phyloP scores from a whole-genome alignment of 106 monocot species.

The Alisma plantagoaquatica region DNA sequence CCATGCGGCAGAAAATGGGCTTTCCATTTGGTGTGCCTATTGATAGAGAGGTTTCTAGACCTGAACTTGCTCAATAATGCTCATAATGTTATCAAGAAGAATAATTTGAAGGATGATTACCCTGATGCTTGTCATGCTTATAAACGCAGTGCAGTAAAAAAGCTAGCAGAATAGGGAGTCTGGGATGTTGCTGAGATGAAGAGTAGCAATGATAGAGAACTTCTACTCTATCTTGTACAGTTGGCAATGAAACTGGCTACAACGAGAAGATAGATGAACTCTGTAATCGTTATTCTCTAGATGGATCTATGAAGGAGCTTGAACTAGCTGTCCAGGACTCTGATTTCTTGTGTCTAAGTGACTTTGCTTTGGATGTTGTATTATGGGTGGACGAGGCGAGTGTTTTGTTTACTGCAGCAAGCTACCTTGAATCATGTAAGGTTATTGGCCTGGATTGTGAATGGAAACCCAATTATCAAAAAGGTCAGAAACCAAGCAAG shows the following conservation, averaged over 20 bases:
- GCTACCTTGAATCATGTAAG: not conserved
- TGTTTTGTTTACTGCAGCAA: not conserved
- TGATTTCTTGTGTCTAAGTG: not conserved
- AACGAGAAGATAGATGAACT: conserved; percentile 87
- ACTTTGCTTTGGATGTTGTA: not conserved
- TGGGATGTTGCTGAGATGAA: conserved; percentile 92
- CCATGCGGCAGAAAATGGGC: conserved; percentile 78
- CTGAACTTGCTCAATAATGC: conserved; percentile 86
- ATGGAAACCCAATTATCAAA: conserved; percentile 5
- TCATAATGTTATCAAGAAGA: conserved; percentile 55
- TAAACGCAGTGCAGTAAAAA: conserved; percentile 75
- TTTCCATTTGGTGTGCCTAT: conserved; percentile 44
- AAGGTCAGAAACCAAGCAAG: conserved; percentile 2
- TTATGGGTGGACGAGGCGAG: conserved; percentile 1
- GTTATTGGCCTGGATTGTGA: conserved; percentile 5
- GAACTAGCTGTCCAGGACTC: not conserved
- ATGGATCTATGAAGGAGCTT: conserved; percentile 38
- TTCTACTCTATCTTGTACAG: conserved; percentile 84
- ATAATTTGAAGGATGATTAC: conserved; percentile 72
- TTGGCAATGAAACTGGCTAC: conserved; percentile 92
- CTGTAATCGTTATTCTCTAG: conserved; percentile 75
- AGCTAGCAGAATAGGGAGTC: conserved; percentile 89
- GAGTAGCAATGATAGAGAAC: conserved; percentile 61
- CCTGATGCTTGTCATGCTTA: conserved; percentile 60
- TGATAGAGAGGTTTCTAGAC: conserved; percentile 78